phyloP scores from a whole-genome alignment of 768 basidiomycete species.

The Auricularia sp. region DNA sequence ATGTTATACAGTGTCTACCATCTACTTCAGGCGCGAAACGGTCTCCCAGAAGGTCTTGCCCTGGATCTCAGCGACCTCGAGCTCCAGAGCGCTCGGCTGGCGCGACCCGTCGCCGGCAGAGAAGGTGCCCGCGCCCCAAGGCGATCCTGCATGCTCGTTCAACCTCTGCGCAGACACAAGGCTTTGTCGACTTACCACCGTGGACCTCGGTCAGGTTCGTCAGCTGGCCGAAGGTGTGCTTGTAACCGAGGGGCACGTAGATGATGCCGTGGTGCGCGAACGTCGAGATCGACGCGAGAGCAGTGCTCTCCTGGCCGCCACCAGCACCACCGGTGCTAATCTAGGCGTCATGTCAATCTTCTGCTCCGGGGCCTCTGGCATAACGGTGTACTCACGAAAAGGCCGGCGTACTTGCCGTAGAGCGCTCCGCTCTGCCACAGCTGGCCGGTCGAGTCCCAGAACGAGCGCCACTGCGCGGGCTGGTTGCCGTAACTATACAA shows the following conservation, averaged over 20 bases:
- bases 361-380: too few species aligned
- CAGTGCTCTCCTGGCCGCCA: constrained; percentile 69
- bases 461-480: constrained; percentile 69
- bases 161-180: neutral
- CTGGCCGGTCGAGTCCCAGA: constrained; percentile 68
- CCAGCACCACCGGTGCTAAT: constrained; percentile 53
- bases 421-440: constrained; percentile 53
- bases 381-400: constrained; percentile 33
- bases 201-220: constrained; percentile 38
- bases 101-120: constrained; percentile 37
- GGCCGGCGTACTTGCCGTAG: constrained; percentile 64
- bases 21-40: constrained; percentile 13
- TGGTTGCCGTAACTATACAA: constrained; percentile 49
- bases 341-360: constrained; percentile 25
- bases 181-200: constrained; percentile 37
- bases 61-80: constrained; percentile 40
- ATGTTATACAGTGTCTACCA: neutral
- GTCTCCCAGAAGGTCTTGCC: constrained; percentile 41
- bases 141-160: constrained; percentile 36
- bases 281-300: constrained; percentile 39
- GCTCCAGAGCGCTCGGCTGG: constrained; percentile 38
- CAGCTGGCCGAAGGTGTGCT: constrained; percentile 32
- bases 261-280: constrained; percentile 63
- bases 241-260: constrained; percentile 66
- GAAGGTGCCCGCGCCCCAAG: constrained; percentile 68